Conservation (phyloP, 1,139 yeast species). For the Taphrina sp. region DNA sequence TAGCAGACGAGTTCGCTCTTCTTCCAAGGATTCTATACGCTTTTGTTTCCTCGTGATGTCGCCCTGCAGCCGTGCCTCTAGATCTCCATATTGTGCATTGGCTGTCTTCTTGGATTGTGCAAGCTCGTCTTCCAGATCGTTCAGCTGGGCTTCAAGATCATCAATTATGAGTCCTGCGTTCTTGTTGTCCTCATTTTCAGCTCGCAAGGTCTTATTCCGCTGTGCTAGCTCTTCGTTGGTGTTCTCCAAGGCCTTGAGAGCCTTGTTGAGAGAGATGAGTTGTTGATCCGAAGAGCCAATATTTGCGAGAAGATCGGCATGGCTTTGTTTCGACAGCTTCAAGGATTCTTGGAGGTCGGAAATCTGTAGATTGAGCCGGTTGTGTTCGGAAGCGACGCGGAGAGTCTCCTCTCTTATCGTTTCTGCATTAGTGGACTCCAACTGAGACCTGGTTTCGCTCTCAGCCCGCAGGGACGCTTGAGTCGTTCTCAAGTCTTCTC, state of each 20-base stretch:
- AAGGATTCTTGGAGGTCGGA: constrained; percentile 29
- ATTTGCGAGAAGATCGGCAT: constrained; percentile 1
- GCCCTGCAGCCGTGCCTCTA: constrained; percentile 2
- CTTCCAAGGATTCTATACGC: background rate
- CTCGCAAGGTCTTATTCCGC: background rate
- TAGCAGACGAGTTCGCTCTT: background rate
- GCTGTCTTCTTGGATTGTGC: background rate
- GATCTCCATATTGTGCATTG: constrained; percentile 4
- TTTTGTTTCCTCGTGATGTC: background rate
- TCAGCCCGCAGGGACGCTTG: background rate
- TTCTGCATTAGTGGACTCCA: background rate
- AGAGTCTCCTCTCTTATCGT: background rate
- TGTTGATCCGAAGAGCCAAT: constrained; percentile 1
- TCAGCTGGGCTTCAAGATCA: constrained; percentile 18
- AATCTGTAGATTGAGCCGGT: constrained; percentile 1
- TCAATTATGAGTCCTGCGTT: background rate
- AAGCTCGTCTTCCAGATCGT: constrained; percentile 14
- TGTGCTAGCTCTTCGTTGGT: constrained; percentile 8
- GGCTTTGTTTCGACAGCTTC: constrained; percentile 15
- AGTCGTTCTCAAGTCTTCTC: background rate
- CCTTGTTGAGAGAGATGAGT: constrained; percentile 9
- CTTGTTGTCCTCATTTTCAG: background rate
- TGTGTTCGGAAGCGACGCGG: constrained; percentile 3
- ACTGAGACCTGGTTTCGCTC: background rate
- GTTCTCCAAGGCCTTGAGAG: constrained; percentile 15